These are phyloP conservation scores for Kluyveromyces dobzhanskii DNA, from an alignment of 805 yeast species.

Conservation along the genomic window DNA sequence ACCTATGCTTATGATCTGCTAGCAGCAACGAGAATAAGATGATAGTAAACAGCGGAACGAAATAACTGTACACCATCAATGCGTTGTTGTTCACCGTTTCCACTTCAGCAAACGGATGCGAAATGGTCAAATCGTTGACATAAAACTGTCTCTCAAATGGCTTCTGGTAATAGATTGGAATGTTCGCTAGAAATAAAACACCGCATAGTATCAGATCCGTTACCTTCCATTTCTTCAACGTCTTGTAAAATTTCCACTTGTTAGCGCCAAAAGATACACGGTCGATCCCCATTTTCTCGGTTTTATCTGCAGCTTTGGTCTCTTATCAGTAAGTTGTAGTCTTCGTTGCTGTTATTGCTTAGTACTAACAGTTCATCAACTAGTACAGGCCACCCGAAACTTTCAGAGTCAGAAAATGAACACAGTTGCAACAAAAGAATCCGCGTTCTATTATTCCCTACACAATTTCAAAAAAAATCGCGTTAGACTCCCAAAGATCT, in stretches of 20 bases:
- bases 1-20: slow-evolving; percentile 41
- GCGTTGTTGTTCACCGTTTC: slow-evolving; percentile 60
- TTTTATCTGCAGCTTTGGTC: too few species aligned
- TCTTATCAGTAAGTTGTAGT: not conserved
- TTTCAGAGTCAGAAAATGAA: too few species aligned
- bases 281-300: slow-evolving; percentile 17
- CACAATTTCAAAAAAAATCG: too few species aligned
- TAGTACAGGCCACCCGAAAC: too few species aligned
- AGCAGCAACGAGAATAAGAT: slow-evolving; percentile 24
- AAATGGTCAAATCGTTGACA: slow-evolving; percentile 65
- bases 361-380: too few species aligned
- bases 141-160: slow-evolving; percentile 79
- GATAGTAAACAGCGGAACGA: slow-evolving; percentile 42
- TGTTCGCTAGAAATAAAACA: slow-evolving; percentile 24
- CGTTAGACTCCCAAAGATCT: too few species aligned
- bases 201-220: slow-evolving; percentile 31
- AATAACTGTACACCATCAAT: slow-evolving; percentile 45
- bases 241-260: slow-evolving; percentile 13
- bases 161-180: slow-evolving; percentile 28
- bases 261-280: slow-evolving; percentile 17
- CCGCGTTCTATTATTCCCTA: too few species aligned
- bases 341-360: not conserved
- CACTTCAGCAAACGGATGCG: slow-evolving; percentile 69
- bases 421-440: too few species aligned
- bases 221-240: slow-evolving; percentile 31